Base-by-base conservation (phyloP, 2,329 filamentous ascomycete species). In the Colletotrichum lentis region DNA sequence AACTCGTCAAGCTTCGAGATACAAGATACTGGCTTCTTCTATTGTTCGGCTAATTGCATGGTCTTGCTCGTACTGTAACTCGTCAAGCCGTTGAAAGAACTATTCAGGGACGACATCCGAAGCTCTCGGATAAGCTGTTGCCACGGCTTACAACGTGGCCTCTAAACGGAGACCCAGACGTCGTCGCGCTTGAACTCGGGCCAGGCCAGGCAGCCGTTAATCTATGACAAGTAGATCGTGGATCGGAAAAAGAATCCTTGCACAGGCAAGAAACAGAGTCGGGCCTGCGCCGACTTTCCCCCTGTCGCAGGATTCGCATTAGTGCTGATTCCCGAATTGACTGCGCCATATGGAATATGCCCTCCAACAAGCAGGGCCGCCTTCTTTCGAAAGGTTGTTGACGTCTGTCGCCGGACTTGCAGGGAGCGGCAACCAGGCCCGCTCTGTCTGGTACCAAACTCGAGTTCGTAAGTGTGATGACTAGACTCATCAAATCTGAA, bases 21-120 rank as follows among this genome's bases (percentile, higher is more conserved):
- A n/a, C n/a, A n/a, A n/a, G n/a, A n/a, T n/a, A n/a, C n/a, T n/a
- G n/a, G n/a, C n/a, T n/a, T n/a, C n/a, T n/a, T n/a, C n/a, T n/a
- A n/a, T n/a, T n/a, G n/a, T n/a, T n/a, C n/a, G n/a, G n/a, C n/a
- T n/a, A n/a, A n/a, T n/a, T n/a, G n/a, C n/a, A n/a, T n/a, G n/a
- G n/a, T n/a, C n/a, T n/a, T n/a, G n/a, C n/a, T n/a, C n/a, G n/a
- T n/a, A n/a, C 55, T 71, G 43, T 52, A 71, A 61, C 63, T 71
- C 5, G 54, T 72, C 14, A 70, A 72, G 62, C 71, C 69, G 5
- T 57, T 71, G 10, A 58, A 70, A 4, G 71, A 72, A 50, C 70
- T 69, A 5, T 70, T 90, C 27, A 31, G 2, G 27, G 8, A 31
- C 27, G 27, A 31, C 27, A 31, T 8, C 27, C 27, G 31, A 35